Conservation (phyloP, 2,329 filamentous ascomycete genomes). For the Sporothrix dimorphospora region DNA sequence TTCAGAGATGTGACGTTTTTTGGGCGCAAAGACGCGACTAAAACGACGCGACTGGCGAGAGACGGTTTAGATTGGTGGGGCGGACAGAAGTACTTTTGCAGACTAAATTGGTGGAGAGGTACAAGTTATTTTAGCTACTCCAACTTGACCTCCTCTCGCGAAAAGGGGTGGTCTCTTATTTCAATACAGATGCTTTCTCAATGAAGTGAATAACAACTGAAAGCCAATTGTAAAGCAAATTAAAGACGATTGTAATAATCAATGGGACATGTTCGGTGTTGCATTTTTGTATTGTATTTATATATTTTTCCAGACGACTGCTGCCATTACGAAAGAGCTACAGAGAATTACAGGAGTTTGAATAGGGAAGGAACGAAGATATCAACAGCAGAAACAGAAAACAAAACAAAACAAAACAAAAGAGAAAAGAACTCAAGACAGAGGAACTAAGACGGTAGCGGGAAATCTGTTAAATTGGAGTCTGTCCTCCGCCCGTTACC, state of each 20-base stretch:
- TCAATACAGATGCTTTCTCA: neutral
- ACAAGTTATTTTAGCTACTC: slow-evolving; percentile 1
- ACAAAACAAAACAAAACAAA: neutral
- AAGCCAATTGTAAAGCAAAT: too few species aligned
- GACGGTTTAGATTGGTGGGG: slow-evolving; percentile 11
- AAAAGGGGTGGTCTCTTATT: neutral
- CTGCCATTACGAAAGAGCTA: neutral
- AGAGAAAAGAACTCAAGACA: neutral
- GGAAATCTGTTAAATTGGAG: neutral
- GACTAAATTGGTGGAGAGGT: neutral
- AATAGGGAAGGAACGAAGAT: neutral
- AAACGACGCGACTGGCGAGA: slow-evolving; percentile 1
- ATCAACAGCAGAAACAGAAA: too few species aligned
- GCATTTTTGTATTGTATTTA: neutral
- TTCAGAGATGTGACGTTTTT: neutral
- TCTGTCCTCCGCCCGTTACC: neutral
- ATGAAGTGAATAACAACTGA: neutral
- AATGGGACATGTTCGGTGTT: neutral
- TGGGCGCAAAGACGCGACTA: slow-evolving; percentile 6
- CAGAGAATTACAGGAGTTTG: neutral
- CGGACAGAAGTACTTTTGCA: neutral
- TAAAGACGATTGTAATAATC: neutral
- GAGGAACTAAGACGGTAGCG: neutral
- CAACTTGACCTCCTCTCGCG: neutral
- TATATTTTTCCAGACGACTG: neutral